A percentile compares a stretch with the other conserved stretches of the same genome.
phyloP scores from a whole-genome alignment of 148 eudicot genomes.

The Vaccinium vitisidaea region DNA sequence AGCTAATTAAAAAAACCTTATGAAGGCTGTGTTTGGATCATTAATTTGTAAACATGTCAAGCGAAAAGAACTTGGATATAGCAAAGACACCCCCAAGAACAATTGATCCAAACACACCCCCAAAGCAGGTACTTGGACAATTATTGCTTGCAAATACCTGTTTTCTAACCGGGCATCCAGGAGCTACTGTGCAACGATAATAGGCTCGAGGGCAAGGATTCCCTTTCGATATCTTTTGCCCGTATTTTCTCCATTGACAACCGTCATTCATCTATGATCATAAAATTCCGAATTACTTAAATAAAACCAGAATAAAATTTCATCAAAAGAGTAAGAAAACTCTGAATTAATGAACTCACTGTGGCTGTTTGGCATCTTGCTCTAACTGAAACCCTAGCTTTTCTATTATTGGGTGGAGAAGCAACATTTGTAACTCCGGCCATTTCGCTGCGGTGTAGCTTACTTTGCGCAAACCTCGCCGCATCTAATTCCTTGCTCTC shows the following conservation, averaged over 20 bases:
- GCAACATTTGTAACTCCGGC: conserved; percentile 31
- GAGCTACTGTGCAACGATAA: conserved; percentile 62
- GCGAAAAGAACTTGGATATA: too few species aligned
- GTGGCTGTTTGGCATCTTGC: conserved; percentile 64
- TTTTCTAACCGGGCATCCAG: conserved; percentile 58
- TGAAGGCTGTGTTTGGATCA: too few species aligned
- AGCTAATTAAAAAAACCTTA: too few species aligned
- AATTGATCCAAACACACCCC: too few species aligned
- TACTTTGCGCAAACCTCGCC: conserved; percentile 21
- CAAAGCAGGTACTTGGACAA: background rate
- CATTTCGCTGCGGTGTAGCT: conserved; percentile 20
- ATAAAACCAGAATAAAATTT: too few species aligned
- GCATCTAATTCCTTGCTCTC: conserved; percentile 20
- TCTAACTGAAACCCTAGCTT: conserved; percentile 68
- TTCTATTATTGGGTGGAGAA: conserved; percentile 44
- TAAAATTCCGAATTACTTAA: background rate
- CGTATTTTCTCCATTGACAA: conserved; percentile 71
- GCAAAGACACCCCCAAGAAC: too few species aligned
- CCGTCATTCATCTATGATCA: conserved; percentile 62
- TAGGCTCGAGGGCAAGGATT: conserved; percentile 66
- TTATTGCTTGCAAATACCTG: conserved; percentile 28
- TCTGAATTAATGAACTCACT: conserved; percentile 34
- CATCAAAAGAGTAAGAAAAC: too few species aligned
- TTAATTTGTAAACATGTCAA: too few species aligned
- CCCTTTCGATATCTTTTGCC: conserved; percentile 58